Evolutionary conservation across 2,329 filamentous ascomycete genomes (phyloP), one percentile per base, ranked within the genome.

Genomic region (Diaporthe eres): DNA sequence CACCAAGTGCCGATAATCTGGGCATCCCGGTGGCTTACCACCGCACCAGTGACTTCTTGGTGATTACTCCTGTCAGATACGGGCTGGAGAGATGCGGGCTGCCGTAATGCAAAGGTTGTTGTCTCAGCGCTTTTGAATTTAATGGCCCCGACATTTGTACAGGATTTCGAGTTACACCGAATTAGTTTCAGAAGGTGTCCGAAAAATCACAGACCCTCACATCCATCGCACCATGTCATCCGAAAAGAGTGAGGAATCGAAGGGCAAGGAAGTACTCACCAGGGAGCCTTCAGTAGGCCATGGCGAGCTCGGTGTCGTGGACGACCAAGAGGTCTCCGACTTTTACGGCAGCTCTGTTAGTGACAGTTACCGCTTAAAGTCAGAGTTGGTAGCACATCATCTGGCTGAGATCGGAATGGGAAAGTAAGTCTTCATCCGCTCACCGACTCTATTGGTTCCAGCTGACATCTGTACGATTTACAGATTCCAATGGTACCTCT

Each of bases 401-500:
- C 53, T 83, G 55, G 73, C 76, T 17, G 78, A 80, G 17, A 83
- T 83, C 74, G 82, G 82, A 58, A 82, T 82, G 79, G 82, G 82
- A 71, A 83, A 81, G 84, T 85, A 79, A 77, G 80, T 81, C 2
- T 4, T 34, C 31, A 2, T 6, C 1, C 25, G 9, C 3, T 19
- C 49, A 22, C 3, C 22, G n/a, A 2, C 8, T 3, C 25, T 2
- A 0, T 34, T 4, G 7, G 8, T 70, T 6, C 8, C 19, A n/a
- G 19, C 53, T 73, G 57, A 72, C 25, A 34, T 2, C 1, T n/a
- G 15, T n/a, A 12, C 15, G 31, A 7, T 22, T 2, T 19, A 1
- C 67, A 72, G 72, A 28, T 84, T 83, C 67, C 86, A 87, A 80
- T 86, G 85, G 85, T 80, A 80, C 10, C 82, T 88, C 2, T 87